Conservation (phyloP, 345 rosid species). For the Rhodomyrtus tomentosa region DNA sequence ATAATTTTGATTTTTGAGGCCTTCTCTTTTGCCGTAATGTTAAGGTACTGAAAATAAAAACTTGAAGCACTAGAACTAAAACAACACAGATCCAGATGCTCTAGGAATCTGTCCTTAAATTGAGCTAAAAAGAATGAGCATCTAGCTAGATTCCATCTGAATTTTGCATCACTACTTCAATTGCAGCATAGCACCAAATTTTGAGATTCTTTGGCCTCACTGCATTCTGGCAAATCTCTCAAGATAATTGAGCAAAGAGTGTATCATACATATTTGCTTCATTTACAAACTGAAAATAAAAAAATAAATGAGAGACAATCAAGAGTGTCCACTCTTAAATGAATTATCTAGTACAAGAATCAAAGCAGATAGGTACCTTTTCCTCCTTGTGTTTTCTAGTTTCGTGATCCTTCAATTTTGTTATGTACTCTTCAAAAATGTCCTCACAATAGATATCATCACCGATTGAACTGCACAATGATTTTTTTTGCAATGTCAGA, state of each 20-base stretch:
- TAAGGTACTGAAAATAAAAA: background rate
- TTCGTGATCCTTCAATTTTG: constrained; percentile 54
- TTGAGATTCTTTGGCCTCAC: background rate
- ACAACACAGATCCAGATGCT: background rate
- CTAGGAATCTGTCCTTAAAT: background rate
- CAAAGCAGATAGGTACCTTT: constrained; percentile 31
- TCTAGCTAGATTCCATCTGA: background rate
- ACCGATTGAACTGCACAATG: constrained; percentile 44
- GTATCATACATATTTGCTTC: background rate
- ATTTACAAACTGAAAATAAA: background rate
- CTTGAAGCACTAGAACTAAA: background rate
- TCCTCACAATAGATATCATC: constrained; percentile 60
- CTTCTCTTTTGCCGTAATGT: background rate
- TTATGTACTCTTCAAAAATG: constrained; percentile 55
- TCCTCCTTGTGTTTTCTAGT: constrained; percentile 56
- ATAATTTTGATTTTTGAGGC: background rate
- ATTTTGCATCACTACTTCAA: background rate
- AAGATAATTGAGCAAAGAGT: background rate
- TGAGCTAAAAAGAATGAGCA: background rate
- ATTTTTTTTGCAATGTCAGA: background rate
- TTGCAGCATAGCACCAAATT: background rate
- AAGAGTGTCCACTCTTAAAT: background rate
- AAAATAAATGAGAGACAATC: background rate
- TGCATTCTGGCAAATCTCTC: background rate
- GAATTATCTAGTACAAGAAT: background rate